Base-by-base conservation (phyloP, 2,329 filamentous ascomycete genomes). In the Beauveria australis region DNA sequence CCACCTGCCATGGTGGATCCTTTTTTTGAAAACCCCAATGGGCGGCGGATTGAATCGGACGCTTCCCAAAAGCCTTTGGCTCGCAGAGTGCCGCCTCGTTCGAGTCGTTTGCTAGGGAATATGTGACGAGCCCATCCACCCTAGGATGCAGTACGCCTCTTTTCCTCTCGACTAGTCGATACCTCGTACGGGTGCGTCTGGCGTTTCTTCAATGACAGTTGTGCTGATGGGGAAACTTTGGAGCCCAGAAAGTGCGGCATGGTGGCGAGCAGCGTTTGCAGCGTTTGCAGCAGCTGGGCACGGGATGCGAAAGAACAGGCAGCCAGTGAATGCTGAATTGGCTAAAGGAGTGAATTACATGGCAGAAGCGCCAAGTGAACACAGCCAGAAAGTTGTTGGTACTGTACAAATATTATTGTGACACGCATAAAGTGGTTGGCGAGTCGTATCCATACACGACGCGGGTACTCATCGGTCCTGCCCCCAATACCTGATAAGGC, bases 41-140 rank as follows among this genome's bases (percentile, higher is more conserved):
- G 43, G 9, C 63, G 57, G 24, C 46, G 19, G 2, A 49, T 49
- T 9, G 56, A 43, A 12, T 67, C 66, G 58, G 64, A 43, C 19
- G 62, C 57, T 37, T 71, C 68, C 70, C 67, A 71, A 54, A 67
- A 71, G 1, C 70, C 68, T 5, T 66, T 66, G 26, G 64, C 60
- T 44, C 79, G 77, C 47, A 70, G 60, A 1, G 81, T 83, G 10
- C 80, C 76, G 22, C 81, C 80, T 33, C 76, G 75, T 63, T 84
- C 81, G 1, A 78, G 73, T 7, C 76, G 77, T 61, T 77, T 74
- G 63, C 75, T 79, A 0, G 81, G 81, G 10, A 81, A 69, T 2
- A 83, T 71, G 57, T 69, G 78, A 60, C 69, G 76, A 55, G 82
- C 67, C 66, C 79, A 78, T 53, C 69, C 70, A 18, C 72, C 64